These are phyloP conservation scores for Phaeomoniella chlamydospora DNA, from an alignment of 2,329 filamentous ascomycete species.

Conservation along the genomic window DNA sequence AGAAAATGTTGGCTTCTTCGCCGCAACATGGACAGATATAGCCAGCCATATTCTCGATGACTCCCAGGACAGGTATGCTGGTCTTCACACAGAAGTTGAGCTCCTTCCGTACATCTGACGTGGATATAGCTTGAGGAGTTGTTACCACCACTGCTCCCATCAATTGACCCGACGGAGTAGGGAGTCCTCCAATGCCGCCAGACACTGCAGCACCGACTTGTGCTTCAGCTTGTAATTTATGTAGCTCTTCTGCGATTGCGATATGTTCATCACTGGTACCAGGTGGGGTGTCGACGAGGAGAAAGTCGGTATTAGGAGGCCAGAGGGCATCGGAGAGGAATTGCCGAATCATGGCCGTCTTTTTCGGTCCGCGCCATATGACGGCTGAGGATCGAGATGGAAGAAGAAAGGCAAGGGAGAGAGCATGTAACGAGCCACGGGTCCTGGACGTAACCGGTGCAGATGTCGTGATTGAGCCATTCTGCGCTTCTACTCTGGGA, in stretches of 20 bases:
- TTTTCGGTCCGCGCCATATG: constrained; percentile 95
- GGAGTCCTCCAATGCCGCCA: constrained; percentile 16
- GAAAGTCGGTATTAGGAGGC: constrained; percentile 68
- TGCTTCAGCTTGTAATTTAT: constrained; percentile 28
- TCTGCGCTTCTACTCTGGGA: constrained; percentile 24
- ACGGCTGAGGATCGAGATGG: constrained; percentile 75
- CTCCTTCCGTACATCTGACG: constrained; percentile 87
- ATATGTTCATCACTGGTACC: constrained; percentile 97
- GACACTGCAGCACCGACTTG: constrained; percentile 7
- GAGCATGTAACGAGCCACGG: constrained; percentile 44
- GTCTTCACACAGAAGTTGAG: constrained; percentile 87
- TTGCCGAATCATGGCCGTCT: constrained; percentile 96
- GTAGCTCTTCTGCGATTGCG: constrained; percentile 73
- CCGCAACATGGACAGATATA: constrained; percentile 44
- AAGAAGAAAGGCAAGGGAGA: constrained; percentile 87
- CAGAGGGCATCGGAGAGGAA: constrained; percentile 87
- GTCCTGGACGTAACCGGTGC: constrained; percentile 4
- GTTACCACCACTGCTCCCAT: constrained; percentile 88
- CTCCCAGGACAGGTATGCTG: constrained; percentile 63
- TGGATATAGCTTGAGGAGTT: constrained; percentile 86
- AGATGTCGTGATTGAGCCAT: constrained; percentile 5
- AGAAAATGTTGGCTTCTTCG: constrained; percentile 89
- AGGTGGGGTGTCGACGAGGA: constrained; percentile 90
- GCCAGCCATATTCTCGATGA: constrained; percentile 82
- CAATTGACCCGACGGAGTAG: constrained; percentile 39